Evolutionary conservation across 2,329 filamentous ascomycete genomes (phyloP).

Genomic region (Blumeria graminis): DNA sequence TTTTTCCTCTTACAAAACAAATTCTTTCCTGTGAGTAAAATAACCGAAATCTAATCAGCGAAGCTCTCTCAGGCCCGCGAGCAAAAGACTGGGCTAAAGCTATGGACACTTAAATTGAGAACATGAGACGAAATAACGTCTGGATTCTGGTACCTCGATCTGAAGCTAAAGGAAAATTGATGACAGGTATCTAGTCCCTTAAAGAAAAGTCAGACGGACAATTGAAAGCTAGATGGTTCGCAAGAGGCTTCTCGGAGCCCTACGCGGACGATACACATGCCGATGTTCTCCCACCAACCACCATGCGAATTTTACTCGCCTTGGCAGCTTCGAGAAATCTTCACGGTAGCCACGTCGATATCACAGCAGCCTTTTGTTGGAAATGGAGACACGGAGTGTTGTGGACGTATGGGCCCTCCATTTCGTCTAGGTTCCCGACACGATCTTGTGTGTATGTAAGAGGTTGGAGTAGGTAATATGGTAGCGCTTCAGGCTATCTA

Average conservation of each 20-base stretch:
- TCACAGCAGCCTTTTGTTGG: background rate
- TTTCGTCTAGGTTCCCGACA: too few relatives aligned
- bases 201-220: background rate
- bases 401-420: too few relatives aligned
- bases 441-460: too few relatives aligned
- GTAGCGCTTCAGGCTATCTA: too few relatives aligned
- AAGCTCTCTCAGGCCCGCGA: background rate
- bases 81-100: background rate
- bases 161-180: background rate
- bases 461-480: too few relatives aligned
- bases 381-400: too few relatives aligned
- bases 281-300: too few relatives aligned
- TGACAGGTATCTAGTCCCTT: background rate
- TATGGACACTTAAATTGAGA: background rate
- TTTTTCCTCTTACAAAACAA: background rate
- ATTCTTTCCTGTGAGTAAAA: background rate
- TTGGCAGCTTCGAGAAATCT: too few relatives aligned
- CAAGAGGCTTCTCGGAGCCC: background rate
- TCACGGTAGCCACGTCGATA: background rate
- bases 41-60: background rate
- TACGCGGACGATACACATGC: background rate
- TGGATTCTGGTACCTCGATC: background rate
- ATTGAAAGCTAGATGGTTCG: background rate
- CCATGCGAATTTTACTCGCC: too few relatives aligned
- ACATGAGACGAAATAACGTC: background rate